Percentiles rank a stretch among this genome's conserved stretches.
Evolutionary conservation across 495 filamentous ascomycete species (phyloP).

Genomic region (Choiromyces venosus): DNA sequence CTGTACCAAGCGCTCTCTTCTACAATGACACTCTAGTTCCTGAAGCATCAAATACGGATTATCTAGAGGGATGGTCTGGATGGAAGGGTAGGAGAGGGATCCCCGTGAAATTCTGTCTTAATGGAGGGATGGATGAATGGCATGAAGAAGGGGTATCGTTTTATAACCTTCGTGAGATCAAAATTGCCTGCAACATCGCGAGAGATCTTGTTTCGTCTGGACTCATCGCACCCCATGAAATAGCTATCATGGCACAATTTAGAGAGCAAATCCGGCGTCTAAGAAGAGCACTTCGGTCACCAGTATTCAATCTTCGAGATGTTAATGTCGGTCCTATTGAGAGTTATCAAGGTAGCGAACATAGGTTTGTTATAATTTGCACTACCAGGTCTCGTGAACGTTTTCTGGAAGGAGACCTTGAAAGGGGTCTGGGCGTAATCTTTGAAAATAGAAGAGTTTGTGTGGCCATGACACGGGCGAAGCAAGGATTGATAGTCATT

Average conservation of each 20-base stretch:
- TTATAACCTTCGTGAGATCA: slow-evolving; percentile 51
- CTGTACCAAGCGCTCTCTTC: slow-evolving; percentile 51
- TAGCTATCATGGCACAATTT: slow-evolving; percentile 56
- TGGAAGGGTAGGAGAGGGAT: slow-evolving; percentile 48
- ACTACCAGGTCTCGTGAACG: slow-evolving; percentile 50
- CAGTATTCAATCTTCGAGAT: slow-evolving; percentile 42
- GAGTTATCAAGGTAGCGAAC: slow-evolving; percentile 55
- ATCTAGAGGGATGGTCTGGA: slow-evolving; percentile 45
- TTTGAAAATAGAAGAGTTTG: slow-evolving; percentile 50
- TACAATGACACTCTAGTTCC: slow-evolving; percentile 53
- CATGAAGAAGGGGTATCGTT: slow-evolving; percentile 53
- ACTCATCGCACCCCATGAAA: slow-evolving; percentile 45
- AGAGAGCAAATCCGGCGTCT: slow-evolving; percentile 50
- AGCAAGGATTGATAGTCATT: slow-evolving; percentile 51
- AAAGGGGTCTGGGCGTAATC: slow-evolving; percentile 50
- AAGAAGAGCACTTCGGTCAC: slow-evolving; percentile 43
- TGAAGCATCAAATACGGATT: slow-evolving; percentile 44
- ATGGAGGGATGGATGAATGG: slow-evolving; percentile 48
- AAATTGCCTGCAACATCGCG: slow-evolving; percentile 48
- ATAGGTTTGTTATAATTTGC: slow-evolving; percentile 53
- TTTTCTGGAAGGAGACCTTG: slow-evolving; percentile 48
- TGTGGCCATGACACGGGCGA: slow-evolving; percentile 55
- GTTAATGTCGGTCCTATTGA: slow-evolving; percentile 56
- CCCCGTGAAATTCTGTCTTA: slow-evolving; percentile 52
- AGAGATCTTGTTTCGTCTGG: slow-evolving; percentile 42